Base-by-base conservation (phyloP, 75 land plant species). In the Pinus taeda region DNA sequence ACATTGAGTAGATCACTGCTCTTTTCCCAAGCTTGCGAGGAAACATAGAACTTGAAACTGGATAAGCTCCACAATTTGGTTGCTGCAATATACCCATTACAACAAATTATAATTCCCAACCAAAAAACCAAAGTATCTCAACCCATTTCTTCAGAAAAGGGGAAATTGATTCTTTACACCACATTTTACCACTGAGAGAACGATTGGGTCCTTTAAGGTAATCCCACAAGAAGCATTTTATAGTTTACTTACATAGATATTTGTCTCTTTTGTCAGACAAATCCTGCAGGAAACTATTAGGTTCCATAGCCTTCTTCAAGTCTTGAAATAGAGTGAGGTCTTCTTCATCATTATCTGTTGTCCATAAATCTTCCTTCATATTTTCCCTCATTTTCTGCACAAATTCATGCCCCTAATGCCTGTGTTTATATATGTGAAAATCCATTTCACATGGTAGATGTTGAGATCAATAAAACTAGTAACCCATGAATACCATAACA, bases 291-390 rank as follows among this genome's bases (percentile, higher is more conserved):
- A 72, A 79, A 59, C 72, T 75, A 21, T 85, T 75, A n/a, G 59
- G 79, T 74, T 92, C 95, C 59, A 75, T 75, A 56, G 45, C 78
- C 82, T 85, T 81, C 82, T 85, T 81, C 93, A 92, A 81, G 59
- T 92, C 93, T 57, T 81, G 81, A 79, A 92, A 92, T 56, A 92
- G 82, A 18, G 91, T 84, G 22, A 92, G 87, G 67, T 90, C 95
- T 61, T 92, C 95, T 60, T 88, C 90, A 18, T 90, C 86, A 22
- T 79, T 82, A 29, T 80, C 80, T 29, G 78, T 55, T 13, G 13
- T 39, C 15, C 69, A 30, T 3, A 15, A 11, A 9, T 90, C 4
- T 79, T 79, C 2, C 90, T 87, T 26, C 95, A 85, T 79, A 76
- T 91, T 83, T 88, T 88, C 15, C 62, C 76, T 2, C 71, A 67